Conservation (phyloP, 495 filamentous ascomycete species). For the Podospora bellae-mahoneyi region DNA sequence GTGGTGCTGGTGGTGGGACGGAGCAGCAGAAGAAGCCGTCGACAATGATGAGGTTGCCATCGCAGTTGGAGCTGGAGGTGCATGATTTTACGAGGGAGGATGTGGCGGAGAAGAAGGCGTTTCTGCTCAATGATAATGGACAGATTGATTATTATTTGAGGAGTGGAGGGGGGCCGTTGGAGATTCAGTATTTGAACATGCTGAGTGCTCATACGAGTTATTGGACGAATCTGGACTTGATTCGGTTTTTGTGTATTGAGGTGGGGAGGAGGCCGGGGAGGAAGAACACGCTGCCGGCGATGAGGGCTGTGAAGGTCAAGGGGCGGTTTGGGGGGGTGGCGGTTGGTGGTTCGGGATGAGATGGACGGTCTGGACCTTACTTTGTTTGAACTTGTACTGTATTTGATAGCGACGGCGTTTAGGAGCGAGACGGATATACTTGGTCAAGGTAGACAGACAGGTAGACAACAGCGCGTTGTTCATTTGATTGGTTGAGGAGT, state of each 20-base stretch:
- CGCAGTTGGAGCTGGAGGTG: conserved; percentile 89
- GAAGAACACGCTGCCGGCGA: conserved; percentile 58
- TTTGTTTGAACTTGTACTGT: background rate
- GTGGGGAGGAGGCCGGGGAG: conserved; percentile 73
- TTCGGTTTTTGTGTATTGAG: conserved; percentile 81
- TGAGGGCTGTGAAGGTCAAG: conserved; percentile 72
- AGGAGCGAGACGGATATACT: background rate
- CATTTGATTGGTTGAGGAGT: background rate
- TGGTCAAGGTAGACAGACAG: no score
- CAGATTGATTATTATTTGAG: conserved; percentile 87
- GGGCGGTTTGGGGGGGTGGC: conserved; percentile 18
- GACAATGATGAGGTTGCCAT: conserved; percentile 63
- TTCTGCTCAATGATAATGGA: conserved; percentile 88
- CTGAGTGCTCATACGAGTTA: conserved; percentile 94
- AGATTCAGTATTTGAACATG: conserved; percentile 97
- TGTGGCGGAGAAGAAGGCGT: conserved; percentile 83
- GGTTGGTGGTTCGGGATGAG: background rate
- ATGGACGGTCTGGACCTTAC: background rate
- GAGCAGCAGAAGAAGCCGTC: conserved; percentile 33
- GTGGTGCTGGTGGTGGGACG: background rate
- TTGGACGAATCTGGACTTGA: conserved; percentile 82
- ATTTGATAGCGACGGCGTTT: background rate
- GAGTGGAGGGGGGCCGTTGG: conserved; percentile 75
- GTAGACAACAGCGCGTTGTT: no score
- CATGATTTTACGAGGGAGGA: conserved; percentile 94